Base-by-base conservation (phyloP, 306 rosid genomes). In the Rosa lucieae region DNA sequence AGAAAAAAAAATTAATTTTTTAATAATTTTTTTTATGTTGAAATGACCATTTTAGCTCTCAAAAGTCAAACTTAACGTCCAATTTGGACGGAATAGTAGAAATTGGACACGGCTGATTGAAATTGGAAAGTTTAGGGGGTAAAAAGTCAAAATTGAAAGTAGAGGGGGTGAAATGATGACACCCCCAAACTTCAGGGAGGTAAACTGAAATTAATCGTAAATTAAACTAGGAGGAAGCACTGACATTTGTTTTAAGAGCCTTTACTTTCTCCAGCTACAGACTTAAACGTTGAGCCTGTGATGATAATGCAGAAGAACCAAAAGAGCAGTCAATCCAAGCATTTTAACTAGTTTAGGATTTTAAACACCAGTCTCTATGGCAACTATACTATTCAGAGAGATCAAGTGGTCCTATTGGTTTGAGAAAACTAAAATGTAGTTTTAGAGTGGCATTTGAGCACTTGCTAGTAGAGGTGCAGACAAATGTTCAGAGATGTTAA, bases 231-330 rank as follows among this genome's bases (percentile, higher is more conserved):
- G 29, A 26, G 29, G 29, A 26, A 26, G 29, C 29, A 26, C 29
- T 26, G 29, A 26, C 29, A 26, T 26, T 26, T 26, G 0, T 26
- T 26, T 26, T 29, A 15, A 66, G 37, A 75, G 71, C 65, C 79
- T 71, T 67, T 49, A 32, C 14, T 66, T 75, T 70, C 70, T 68
- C 62, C 69, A 67, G 39, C 63, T 67, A 59, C 79, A 21, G 51
- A 12, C 77, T 58, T 51, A 69, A 73, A 73, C 84, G 78, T 80
- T 70, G 83, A 81, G 59, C 21, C 82, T 81, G 55, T 65, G 79
- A 56, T 71, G 75, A 59, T 65, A 78, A 56, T 71, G 75, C 71
- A 80, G 11, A 29, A 65, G 63, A 46, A 70, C 2, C 44, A 61
- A 67, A 46, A 48, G 10, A 65, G 14, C 68, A 77, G 59, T 73